Percentiles rank a stretch among this genome's conserved stretches.
These are phyloP conservation scores for Paxillus involutus DNA, from an alignment of 768 basidiomycete genomes.

Conservation along the genomic window DNA sequence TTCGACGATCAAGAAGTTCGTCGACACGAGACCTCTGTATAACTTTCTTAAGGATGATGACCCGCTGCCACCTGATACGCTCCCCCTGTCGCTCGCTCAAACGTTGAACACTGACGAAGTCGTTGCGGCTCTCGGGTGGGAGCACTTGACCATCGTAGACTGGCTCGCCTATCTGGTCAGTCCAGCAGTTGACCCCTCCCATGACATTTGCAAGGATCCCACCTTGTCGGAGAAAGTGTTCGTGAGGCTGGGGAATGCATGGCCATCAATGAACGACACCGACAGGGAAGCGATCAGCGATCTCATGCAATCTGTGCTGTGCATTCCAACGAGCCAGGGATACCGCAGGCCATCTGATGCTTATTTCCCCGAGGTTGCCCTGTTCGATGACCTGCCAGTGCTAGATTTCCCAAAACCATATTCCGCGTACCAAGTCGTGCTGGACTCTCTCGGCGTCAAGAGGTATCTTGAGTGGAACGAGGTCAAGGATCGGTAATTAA, in stretches of 20 bases:
- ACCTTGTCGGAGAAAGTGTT: constrained; percentile 79
- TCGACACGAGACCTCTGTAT: constrained; percentile 54
- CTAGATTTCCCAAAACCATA: too few relatives aligned
- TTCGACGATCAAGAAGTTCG: constrained; percentile 55
- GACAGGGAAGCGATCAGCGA: constrained; percentile 47
- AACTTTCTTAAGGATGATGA: constrained; percentile 56
- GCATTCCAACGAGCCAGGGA: constrained; percentile 76
- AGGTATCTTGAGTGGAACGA: constrained; percentile 85
- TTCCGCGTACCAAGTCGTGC: too few relatives aligned
- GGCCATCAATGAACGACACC: constrained; percentile 56
- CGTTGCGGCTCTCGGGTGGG: constrained; percentile 66
- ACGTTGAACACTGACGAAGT: constrained; percentile 42
- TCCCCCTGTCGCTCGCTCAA: constrained; percentile 66
- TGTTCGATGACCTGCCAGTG: constrained; percentile 86
- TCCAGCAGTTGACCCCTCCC: constrained; percentile 43
- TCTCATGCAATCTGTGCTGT: constrained; percentile 49
- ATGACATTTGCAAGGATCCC: constrained; percentile 60
- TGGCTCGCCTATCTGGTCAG: constrained; percentile 70
- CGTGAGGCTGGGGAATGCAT: constrained; percentile 42
- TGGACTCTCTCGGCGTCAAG: constrained; percentile 15
- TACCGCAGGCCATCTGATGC: constrained; percentile 65
- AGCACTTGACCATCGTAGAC: constrained; percentile 63
- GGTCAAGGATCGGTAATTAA: constrained; percentile 32
- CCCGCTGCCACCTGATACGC: constrained; percentile 70
- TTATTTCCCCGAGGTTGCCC: constrained; percentile 80